Evolutionary conservation across 1,284 basidiomycete genomes (phyloP).

Genomic region (Boletus austroedulis): DNA sequence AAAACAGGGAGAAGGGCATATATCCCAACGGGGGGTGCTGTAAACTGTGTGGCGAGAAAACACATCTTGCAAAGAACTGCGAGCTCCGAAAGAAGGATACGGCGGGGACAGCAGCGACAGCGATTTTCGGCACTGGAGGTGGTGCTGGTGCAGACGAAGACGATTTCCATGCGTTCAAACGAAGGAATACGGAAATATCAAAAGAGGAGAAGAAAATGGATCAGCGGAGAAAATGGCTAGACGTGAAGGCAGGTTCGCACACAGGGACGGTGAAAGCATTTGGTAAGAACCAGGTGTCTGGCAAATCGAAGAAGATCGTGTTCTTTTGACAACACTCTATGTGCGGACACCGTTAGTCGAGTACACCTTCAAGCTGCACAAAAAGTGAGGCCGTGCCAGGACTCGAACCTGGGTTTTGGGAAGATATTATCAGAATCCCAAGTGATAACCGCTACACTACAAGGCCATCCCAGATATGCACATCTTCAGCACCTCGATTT

Average conservation of each 20-base stretch:
- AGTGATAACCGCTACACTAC: slow-evolving; percentile 63
- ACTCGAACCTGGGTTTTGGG: slow-evolving; percentile 32
- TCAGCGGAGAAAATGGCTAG: slow-evolving; percentile 41
- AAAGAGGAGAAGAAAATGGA: slow-evolving; percentile 53
- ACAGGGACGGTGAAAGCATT: slow-evolving; percentile 46
- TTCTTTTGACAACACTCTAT: slow-evolving; percentile 45
- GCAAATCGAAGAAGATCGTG: slow-evolving; percentile 52
- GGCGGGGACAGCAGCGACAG: slow-evolving; percentile 28
- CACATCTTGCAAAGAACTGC: slow-evolving; percentile 87
- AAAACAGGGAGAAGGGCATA: slow-evolving; percentile 78
- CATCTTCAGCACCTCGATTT: neutral
- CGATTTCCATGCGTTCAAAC: slow-evolving; percentile 82
- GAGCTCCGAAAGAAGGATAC: slow-evolving; percentile 58
- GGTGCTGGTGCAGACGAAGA: slow-evolving; percentile 86
- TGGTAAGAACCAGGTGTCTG: slow-evolving; percentile 34
- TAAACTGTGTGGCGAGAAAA: slow-evolving; percentile 82
- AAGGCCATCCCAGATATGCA: slow-evolving; percentile 11
- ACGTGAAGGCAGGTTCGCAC: slow-evolving; percentile 46
- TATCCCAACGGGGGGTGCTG: slow-evolving; percentile 92
- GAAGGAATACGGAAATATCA: slow-evolving; percentile 59
- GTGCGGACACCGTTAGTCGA: too few relatives aligned
- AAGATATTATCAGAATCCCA: slow-evolving; percentile 47
- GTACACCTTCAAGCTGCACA: too few relatives aligned
- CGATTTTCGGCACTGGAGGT: slow-evolving; percentile 50
- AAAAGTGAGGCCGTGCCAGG: slow-evolving; percentile 18